phyloP scores from a whole-genome alignment of 345 rosid species.

The Theobroma cacao region DNA sequence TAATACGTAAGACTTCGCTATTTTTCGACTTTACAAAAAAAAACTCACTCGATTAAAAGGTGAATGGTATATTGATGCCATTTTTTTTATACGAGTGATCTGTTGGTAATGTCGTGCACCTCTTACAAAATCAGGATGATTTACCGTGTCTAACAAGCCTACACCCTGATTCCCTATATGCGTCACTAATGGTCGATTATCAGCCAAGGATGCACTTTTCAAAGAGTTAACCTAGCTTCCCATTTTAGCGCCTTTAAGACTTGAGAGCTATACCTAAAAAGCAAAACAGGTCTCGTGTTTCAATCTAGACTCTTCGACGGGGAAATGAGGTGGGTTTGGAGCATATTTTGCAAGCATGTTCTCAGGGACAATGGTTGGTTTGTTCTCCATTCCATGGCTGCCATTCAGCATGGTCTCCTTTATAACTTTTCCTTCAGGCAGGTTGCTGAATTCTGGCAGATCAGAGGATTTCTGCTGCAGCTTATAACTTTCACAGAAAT shows the following conservation, averaged over 20 bases:
- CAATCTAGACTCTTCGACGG: conserved; percentile 65
- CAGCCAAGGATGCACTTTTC: too few relatives aligned
- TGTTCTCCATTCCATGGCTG: conserved; percentile 21
- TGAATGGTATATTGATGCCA: neutral
- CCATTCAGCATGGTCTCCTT: conserved; percentile 21
- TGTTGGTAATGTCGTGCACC: neutral
- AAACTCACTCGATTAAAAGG: conserved; percentile 1
- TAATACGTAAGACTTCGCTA: neutral
- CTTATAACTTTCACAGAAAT: conserved; percentile 49
- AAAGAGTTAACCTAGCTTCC: neutral
- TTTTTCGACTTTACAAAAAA: neutral
- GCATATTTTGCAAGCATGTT: conserved; percentile 45
- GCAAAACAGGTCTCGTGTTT: conserved; percentile 1
- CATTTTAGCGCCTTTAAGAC: neutral
- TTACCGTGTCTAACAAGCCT: conserved; percentile 2
- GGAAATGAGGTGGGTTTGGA: conserved; percentile 74
- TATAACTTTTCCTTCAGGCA: conserved; percentile 18
- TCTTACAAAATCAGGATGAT: too few relatives aligned
- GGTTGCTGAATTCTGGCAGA: conserved; percentile 17
- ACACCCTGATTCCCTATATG: neutral
- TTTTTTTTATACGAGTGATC: conserved; percentile 6
- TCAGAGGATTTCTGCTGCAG: conserved; percentile 37
- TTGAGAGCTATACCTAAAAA: conserved; percentile 4
- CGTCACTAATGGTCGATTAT: too few relatives aligned
- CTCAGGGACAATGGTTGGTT: neutral